phyloP scores from a whole-genome alignment of 2,329 filamentous ascomycete species.

The Aspergillus costaricaensis region DNA sequence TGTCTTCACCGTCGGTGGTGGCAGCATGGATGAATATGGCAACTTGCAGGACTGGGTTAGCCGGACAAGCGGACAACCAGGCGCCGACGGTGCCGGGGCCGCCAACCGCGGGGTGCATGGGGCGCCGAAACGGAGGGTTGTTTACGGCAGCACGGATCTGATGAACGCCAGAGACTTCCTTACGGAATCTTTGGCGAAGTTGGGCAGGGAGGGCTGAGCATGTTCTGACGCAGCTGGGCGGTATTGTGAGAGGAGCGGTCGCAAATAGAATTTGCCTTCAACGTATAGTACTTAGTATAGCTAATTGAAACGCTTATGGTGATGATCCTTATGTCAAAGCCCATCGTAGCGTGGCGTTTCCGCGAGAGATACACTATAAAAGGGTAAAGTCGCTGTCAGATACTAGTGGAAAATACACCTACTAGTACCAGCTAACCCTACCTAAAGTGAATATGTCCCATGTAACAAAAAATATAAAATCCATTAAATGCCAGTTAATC shows the following conservation, averaged over 20 bases:
- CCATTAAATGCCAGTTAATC: background rate
- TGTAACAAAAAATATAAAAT: background rate
- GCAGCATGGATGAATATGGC: slow-evolving; percentile 98
- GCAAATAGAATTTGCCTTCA: slow-evolving; percentile 13
- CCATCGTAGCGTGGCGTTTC: background rate
- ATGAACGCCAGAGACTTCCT: slow-evolving; percentile 66
- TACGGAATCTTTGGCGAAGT: slow-evolving; percentile 55
- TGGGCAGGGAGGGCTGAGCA: slow-evolving; percentile 57
- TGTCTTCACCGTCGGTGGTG: slow-evolving; percentile 93
- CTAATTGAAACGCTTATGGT: background rate
- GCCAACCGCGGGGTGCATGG: slow-evolving; percentile 32
- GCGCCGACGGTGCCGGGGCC: slow-evolving; percentile 49
- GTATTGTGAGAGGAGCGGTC: background rate
- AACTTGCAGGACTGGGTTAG: slow-evolving; percentile 96
- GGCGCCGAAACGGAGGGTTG: slow-evolving; percentile 73
- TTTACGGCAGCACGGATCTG: slow-evolving; percentile 88
- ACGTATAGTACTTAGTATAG: slow-evolving; percentile 4
- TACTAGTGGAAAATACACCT: too few relatives aligned
- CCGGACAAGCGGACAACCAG: slow-evolving; percentile 63
- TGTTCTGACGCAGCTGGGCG: background rate
- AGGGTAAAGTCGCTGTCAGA: too few relatives aligned
- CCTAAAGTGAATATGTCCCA: too few relatives aligned
- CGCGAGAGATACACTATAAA: too few relatives aligned
- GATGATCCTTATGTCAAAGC: background rate
- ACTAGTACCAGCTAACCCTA: too few relatives aligned